Base-by-base conservation (phyloP, 805 yeast genomes). In the Wickerhamiella cacticola region DNA sequence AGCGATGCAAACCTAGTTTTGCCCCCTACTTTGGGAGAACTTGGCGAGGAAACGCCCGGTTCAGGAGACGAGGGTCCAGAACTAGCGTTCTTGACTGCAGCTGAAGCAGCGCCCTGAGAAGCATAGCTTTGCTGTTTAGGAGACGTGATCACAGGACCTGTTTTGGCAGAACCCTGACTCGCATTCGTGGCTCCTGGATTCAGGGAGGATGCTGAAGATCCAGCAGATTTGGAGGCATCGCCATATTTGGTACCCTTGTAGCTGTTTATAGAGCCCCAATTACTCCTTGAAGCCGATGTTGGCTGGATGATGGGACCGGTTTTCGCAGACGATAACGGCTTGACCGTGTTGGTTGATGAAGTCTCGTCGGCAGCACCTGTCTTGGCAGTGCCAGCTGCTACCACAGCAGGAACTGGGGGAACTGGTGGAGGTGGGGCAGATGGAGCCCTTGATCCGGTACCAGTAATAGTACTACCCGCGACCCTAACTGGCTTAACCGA, bases 301-400 rank as follows among this genome's bases (percentile, higher is more conserved):
- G 45, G 12, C 23, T 28, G 22, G 13, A 41, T 13, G 2, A 41
- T 21, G 9, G 45, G 45, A 7, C 45, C 45, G 3, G 45, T 41
- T 21, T 41, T 41, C 21, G 45, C 45, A 19, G 41, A 36, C 25
- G 36, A 31, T 15, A 31, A 15, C 10, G 36, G 36, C 36, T 31
- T 15, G 3, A 31, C 36, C 6, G 36, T 31, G 6, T 15, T 10
- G 4, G 21, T 3, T n/a, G 36, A 6, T 19, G 25, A 36, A 36
- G 25, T 4, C 6, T 19, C 41, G n/a, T 12, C 12, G 6, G 5
- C n/a, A 21, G 41, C 15, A 10, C 41, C 41, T 5, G n/a, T 36
- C n/a, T 36, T 36, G 26, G 25, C 24, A 19, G 4, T 19, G n/a
- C 25, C 25, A 3, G 25, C 3, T 3, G 29, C 4, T 9, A 23